Conservation (phyloP, 768 basidiomycete genomes). For the Russula vinacea region DNA sequence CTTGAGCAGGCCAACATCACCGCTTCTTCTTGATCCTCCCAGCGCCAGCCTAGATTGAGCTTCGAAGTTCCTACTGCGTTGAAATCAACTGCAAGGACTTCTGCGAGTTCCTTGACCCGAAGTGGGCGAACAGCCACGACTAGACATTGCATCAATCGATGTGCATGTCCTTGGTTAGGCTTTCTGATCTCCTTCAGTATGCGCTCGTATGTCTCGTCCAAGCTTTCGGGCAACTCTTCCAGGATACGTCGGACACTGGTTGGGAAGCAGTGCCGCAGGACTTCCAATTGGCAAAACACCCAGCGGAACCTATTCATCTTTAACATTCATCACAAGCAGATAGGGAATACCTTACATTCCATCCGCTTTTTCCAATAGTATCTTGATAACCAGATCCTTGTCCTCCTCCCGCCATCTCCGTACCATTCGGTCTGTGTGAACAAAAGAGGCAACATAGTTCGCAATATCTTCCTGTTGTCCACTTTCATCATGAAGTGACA, state of each 20-base stretch:
- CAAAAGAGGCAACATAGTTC: not conserved
- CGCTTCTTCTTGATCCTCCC: constrained; percentile 1
- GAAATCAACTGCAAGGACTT: not conserved
- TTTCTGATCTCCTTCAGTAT: constrained; percentile 6
- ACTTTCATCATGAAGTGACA: not conserved
- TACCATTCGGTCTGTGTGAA: not conserved
- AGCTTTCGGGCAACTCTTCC: not conserved
- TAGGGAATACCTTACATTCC: not conserved
- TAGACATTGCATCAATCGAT: constrained; percentile 7
- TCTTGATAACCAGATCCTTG: not conserved
- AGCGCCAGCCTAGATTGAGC: not conserved
- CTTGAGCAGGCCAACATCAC: not conserved
- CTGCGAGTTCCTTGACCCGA: constrained; percentile 1
- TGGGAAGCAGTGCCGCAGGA: not conserved
- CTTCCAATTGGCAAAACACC: constrained; percentile 3
- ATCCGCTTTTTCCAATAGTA: not conserved
- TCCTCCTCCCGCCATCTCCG: not conserved
- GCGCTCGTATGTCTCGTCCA: constrained; percentile 13
- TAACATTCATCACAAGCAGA: not conserved
- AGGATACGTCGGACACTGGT: not conserved
- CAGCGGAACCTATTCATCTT: constrained; percentile 12
- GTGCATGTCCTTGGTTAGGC: not conserved
- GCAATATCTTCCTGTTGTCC: not conserved
- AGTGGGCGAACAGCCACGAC: not conserved
- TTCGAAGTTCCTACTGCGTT: not conserved